A percentile compares a stretch with the other conserved stretches of the same genome.
These are phyloP conservation scores for Cyphellophora attinorum DNA, from an alignment of 2,329 filamentous ascomycete species.

Conservation along the genomic window DNA sequence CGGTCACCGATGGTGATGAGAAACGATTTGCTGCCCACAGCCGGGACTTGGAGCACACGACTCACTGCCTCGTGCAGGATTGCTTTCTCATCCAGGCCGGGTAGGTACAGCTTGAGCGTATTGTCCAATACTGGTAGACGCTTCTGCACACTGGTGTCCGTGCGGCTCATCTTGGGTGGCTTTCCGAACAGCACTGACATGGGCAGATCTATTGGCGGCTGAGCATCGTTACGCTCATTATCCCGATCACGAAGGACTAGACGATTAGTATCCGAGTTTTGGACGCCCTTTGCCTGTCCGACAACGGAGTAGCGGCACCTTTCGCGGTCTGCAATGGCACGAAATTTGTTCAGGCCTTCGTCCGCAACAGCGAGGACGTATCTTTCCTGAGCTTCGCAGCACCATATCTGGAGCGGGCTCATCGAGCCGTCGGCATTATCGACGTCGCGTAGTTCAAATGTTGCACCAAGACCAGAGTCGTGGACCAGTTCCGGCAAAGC, in stretches of 20 bases:
- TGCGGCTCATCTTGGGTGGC: slow-evolving; percentile 68
- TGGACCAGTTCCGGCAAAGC: slow-evolving; percentile 84
- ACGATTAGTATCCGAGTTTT: slow-evolving; percentile 49
- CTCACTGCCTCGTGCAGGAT: slow-evolving; percentile 62
- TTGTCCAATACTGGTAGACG: slow-evolving; percentile 65
- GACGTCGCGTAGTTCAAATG: slow-evolving; percentile 88
- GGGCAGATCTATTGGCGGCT: slow-evolving; percentile 76
- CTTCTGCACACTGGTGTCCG: slow-evolving; percentile 60
- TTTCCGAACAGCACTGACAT: slow-evolving; percentile 85
- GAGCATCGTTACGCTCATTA: slow-evolving; percentile 51
- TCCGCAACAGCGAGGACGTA: slow-evolving; percentile 85
- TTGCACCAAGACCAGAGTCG: slow-evolving; percentile 82
- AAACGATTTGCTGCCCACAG: slow-evolving; percentile 95
- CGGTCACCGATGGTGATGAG: slow-evolving; percentile 94
- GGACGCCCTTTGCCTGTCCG: slow-evolving; percentile 55
- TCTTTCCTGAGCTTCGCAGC: slow-evolving; percentile 91
- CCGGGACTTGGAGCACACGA: slow-evolving; percentile 71
- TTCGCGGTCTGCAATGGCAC: slow-evolving; percentile 65
- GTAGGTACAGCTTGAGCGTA: slow-evolving; percentile 57
- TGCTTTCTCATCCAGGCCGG: slow-evolving; percentile 42
- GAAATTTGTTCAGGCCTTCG: slow-evolving; percentile 65
- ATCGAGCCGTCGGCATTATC: slow-evolving; percentile 84
- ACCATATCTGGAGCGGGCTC: slow-evolving; percentile 96
- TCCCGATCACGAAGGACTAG: slow-evolving; percentile 76
- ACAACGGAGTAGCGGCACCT: slow-evolving; percentile 89